phyloP scores from a whole-genome alignment of 177 flowering plant species.

The Telopea speciosissima region DNA sequence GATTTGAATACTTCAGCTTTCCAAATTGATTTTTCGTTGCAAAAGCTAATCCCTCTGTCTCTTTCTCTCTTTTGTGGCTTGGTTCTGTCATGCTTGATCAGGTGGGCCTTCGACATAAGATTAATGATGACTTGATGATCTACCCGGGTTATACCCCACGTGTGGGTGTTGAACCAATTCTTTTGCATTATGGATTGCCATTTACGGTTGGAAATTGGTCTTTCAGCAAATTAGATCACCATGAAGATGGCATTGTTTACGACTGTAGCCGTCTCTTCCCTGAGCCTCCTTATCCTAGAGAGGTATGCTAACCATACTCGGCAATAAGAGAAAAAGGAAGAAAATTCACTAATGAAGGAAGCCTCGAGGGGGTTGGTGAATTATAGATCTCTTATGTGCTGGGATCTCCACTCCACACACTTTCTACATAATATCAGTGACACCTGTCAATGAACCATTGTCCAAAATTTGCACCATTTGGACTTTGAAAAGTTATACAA shows the following conservation, averaged over 20 bases:
- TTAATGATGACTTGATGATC: constrained; percentile 84
- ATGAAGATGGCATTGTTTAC: constrained; percentile 82
- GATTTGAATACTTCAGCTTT: constrained; percentile 2
- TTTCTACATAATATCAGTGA: too few species aligned
- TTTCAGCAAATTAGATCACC: constrained; percentile 81
- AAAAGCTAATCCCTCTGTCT: neutral
- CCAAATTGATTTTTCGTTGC: neutral
- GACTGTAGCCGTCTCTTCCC: constrained; percentile 86
- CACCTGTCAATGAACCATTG: too few species aligned
- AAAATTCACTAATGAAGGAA: neutral
- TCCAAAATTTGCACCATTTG: too few species aligned
- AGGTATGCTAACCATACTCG: constrained; percentile 37
- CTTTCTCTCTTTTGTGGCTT: neutral
- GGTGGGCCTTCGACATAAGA: constrained; percentile 97
- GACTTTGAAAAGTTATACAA: too few species aligned
- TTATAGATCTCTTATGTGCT: too few species aligned
- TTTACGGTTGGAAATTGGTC: constrained; percentile 96
- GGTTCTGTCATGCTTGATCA: constrained; percentile 28
- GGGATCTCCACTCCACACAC: too few species aligned
- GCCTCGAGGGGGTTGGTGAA: neutral
- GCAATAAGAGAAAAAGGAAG: too few species aligned
- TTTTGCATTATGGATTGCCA: constrained; percentile 90
- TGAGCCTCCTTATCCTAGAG: constrained; percentile 96
- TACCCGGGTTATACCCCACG: constrained; percentile 91
- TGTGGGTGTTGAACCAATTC: constrained; percentile 76